Base-by-base conservation (phyloP, 2,329 filamentous ascomycete species). In the Lachnellula cervina region DNA sequence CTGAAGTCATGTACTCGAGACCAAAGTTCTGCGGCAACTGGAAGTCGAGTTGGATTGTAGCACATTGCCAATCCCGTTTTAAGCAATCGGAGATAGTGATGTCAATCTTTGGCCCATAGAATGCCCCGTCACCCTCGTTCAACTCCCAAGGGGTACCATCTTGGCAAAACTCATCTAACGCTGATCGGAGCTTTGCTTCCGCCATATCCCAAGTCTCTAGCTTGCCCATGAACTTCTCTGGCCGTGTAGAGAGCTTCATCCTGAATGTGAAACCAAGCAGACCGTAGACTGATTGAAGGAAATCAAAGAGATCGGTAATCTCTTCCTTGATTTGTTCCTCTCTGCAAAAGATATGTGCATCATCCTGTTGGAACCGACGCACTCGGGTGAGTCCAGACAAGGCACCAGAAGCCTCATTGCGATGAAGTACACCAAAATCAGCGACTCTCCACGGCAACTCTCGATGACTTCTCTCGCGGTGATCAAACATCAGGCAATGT, bases 81-180 rank as follows among this genome's bases (percentile, higher is more conserved):
- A 97, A 78, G 46, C 90, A 90, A 73, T 97, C 93, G 51, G 86
- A 87, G 68, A 99, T 92, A 59, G 90, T 95, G 69, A 99, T 94
- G 67, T 99, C 94, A 66, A 97, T 96, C 82, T 99, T 99, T 51
- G 94, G 94, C 1, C 94, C 94, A 72, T 99, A 99, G 76, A 97
- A 99, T 52, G 94, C 94, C 69, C 94, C 94, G 66, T 99, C 94
- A 55, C 93, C 94, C 58, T 90, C 88, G 73, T 97, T 96, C 51
- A 96, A 78, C 71, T 90, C 88, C 94, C 94, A 99, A 61, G 84
- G 78, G 35, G 84, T 80, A 58, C 86, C 82, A 51, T 78, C 79
- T 73, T 72, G 55, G 73, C 83, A 80, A 72, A 97, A 97, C 60
- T 86, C 80, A 62, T 94, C 82, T 49, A 99, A 79, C 17, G 92